Conservation (phyloP, 1,284 basidiomycete species). For the Heterobasidion occidentale region DNA sequence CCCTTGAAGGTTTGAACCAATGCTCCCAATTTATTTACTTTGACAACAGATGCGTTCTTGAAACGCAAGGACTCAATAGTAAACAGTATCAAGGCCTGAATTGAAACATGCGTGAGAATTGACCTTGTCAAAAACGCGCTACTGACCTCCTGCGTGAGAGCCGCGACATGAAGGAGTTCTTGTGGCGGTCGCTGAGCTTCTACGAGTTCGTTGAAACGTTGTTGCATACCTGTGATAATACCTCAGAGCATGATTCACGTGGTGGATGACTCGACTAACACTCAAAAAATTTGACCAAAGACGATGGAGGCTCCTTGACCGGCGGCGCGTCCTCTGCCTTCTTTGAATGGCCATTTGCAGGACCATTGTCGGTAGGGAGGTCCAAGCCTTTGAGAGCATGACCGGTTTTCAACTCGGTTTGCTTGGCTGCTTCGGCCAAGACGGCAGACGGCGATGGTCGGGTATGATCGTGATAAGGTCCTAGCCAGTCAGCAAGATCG, state of each 20-base stretch:
- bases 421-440: conserved; percentile 63
- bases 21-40: conserved; percentile 65
- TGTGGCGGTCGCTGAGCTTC: conserved; percentile 31
- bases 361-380: conserved; percentile 34
- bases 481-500: conserved; percentile 63
- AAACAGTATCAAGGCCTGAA: conserved; percentile 61
- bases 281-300: conserved; percentile 54
- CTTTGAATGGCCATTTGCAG: conserved; percentile 44
- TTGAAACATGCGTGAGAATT: neutral
- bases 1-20: conserved; percentile 58
- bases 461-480: conserved; percentile 62
- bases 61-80: conserved; percentile 60
- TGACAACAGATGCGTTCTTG: conserved; percentile 58
- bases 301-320: conserved; percentile 50
- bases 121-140: neutral
- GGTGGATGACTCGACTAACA: conserved; percentile 24
- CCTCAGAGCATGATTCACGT: conserved; percentile 3
- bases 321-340: conserved; percentile 63
- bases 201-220: conserved; percentile 38
- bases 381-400: conserved; percentile 58
- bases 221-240: conserved; percentile 36
- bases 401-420: conserved; percentile 61
- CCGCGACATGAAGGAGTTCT: conserved; percentile 60
- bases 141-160: conserved; percentile 63
- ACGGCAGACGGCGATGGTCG: conserved; percentile 63